phyloP scores from a whole-genome alignment of 768 basidiomycete species.

The Panaeolus papilionaceus region DNA sequence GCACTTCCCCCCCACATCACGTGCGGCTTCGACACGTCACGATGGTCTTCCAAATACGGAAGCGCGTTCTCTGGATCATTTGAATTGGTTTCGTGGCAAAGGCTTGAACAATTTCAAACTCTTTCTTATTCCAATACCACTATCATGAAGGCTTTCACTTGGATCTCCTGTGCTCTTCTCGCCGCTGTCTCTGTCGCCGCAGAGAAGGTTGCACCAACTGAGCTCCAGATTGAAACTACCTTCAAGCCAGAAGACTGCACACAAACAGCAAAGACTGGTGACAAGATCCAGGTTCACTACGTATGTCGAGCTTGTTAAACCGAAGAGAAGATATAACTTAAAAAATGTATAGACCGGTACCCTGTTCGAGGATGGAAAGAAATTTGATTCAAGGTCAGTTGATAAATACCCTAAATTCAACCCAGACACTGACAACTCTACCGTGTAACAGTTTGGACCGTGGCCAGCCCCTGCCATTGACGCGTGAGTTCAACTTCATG shows the following conservation, averaged over 20 bases:
- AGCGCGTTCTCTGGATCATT: constrained; percentile 7
- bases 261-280: constrained; percentile 62
- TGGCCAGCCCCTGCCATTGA: constrained; percentile 75
- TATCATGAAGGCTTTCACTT: constrained; percentile 59
- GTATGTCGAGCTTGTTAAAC: constrained; percentile 42
- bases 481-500: constrained; percentile 53
- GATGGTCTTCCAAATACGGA: constrained; percentile 8
- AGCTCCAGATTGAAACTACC: constrained; percentile 69
- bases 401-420: background rate
- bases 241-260: constrained; percentile 63
- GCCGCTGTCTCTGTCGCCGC: constrained; percentile 52
- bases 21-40: constrained; percentile 23
- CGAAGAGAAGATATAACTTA: background rate
- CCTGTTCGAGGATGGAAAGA: constrained; percentile 72
- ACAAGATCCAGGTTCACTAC: constrained; percentile 78
- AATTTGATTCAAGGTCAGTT: constrained; percentile 88
- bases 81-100: constrained; percentile 13
- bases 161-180: constrained; percentile 54
- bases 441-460: constrained; percentile 64
- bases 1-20: background rate
- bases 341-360: constrained; percentile 70
- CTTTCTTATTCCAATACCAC: constrained; percentile 18
- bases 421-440: background rate
- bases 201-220: constrained; percentile 44
- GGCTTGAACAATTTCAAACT: constrained; percentile 13